phyloP scores from a whole-genome alignment of 371 early-diverging fungal species.

The Mortierella sp. region DNA sequence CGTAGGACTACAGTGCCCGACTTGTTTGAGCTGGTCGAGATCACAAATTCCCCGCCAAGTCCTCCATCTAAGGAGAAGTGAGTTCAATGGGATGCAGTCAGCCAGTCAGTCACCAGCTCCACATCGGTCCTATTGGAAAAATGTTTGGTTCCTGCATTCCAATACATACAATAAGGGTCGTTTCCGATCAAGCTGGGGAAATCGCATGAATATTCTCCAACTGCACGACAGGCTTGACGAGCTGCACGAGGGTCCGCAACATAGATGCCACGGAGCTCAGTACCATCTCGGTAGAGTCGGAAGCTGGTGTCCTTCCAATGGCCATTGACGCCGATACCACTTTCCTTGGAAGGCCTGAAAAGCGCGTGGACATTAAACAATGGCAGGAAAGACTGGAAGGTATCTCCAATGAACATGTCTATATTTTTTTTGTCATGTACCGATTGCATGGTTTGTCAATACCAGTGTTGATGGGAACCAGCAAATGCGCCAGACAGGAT shows the following conservation, averaged over 20 bases:
- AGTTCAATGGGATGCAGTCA: neutral
- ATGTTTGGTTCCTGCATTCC: neutral
- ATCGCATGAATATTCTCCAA: slow-evolving; percentile 65
- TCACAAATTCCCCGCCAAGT: slow-evolving; percentile 73
- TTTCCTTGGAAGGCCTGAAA: slow-evolving; percentile 58
- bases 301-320: slow-evolving; percentile 65
- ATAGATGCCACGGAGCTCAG: slow-evolving; percentile 70
- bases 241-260: slow-evolving; percentile 58
- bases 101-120: too few species aligned
- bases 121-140: too few species aligned
- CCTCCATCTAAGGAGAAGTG: slow-evolving; percentile 58
- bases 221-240: slow-evolving; percentile 59
- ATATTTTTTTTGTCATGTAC: too few species aligned
- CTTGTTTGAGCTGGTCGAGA: slow-evolving; percentile 65
- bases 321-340: slow-evolving; percentile 66
- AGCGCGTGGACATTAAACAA: slow-evolving; percentile 71
- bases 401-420: slow-evolving; percentile 68
- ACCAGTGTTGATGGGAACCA: too few species aligned
- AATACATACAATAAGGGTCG: slow-evolving; percentile 59
- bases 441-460: too few species aligned
- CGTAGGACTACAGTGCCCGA: slow-evolving; percentile 68
- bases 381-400: slow-evolving; percentile 63
- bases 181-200: slow-evolving; percentile 71
- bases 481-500: neutral
- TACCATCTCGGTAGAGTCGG: slow-evolving; percentile 69